Percentiles rank a stretch among this genome's conserved stretches.
Evolutionary conservation across 1,284 basidiomycete genomes (phyloP).

Genomic region (Microbotryum lychnidis-dioicae): DNA sequence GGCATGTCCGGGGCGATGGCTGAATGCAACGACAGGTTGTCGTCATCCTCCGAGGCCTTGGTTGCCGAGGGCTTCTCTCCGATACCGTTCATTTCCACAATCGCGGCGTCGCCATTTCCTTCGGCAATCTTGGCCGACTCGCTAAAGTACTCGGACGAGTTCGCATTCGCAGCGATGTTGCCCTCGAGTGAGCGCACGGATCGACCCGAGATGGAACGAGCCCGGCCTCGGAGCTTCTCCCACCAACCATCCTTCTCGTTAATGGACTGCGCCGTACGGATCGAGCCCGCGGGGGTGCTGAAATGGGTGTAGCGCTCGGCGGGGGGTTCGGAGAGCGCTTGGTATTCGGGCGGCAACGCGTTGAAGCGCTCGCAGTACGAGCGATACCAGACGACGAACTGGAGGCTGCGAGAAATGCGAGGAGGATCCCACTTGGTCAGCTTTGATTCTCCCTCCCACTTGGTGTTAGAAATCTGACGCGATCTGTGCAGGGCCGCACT

Average conservation of each 20-base stretch:
- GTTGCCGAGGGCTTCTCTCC: not conserved
- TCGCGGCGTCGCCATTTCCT: not conserved
- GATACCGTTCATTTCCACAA: not conserved
- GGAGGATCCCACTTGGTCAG: not conserved
- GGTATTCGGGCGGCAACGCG: conserved; percentile 11
- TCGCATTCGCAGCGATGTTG: not conserved
- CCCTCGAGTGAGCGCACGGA: conserved; percentile 1
- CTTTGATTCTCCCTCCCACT: not conserved
- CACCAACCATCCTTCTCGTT: conserved; percentile 11
- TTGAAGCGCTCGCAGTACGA: conserved; percentile 8
- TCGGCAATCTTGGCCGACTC: not conserved
- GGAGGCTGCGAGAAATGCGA: conserved; percentile 1
- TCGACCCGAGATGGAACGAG: not conserved
- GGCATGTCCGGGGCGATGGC: conserved; percentile 1
- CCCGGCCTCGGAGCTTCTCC: not conserved
- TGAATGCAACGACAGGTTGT: conserved; percentile 1
- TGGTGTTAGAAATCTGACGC: not conserved
- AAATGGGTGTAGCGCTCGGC: conserved; percentile 3
- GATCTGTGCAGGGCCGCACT: not conserved
- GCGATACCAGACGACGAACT: conserved; percentile 15
- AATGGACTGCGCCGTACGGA: conserved; percentile 6
- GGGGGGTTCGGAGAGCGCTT: conserved; percentile 12
- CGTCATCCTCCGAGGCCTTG: not conserved
- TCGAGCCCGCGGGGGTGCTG: conserved; percentile 13
- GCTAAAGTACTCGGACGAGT: not conserved